A percentile compares a stretch with the other conserved stretches of the same genome.
Conservation (phyloP, 2,329 filamentous ascomycete genomes). For the Aspergillus novoparasiticus region DNA sequence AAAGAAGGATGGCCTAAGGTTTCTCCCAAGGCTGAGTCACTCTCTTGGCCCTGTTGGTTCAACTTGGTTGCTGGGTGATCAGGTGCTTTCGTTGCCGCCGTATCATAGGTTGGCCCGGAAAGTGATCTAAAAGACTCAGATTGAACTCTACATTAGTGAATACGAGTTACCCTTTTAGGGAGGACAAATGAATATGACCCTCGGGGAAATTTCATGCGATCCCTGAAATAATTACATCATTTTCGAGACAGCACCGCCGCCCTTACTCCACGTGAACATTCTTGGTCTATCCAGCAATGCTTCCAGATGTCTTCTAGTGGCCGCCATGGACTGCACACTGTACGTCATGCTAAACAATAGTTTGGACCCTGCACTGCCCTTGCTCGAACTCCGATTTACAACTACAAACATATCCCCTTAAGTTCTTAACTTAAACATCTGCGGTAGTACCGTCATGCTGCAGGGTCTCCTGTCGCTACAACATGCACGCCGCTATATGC, state of each 20-base stretch:
- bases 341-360: background rate
- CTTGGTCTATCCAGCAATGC: background rate
- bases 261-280: constrained; percentile 1
- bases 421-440: background rate
- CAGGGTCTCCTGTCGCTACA: background rate
- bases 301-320: constrained; percentile 16
- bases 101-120: background rate
- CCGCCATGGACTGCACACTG: background rate
- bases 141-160: background rate
- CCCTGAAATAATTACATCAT: background rate
- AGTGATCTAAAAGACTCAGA: background rate
- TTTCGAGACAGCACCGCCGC: background rate
- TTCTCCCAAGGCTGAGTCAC: constrained; percentile 16
- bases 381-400: background rate
- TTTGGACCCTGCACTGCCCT: background rate
- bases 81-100: background rate
- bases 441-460: background rate
- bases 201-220: background rate
- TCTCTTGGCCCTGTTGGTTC: constrained; percentile 2
- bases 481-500: background rate
- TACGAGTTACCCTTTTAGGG: constrained; percentile 3
- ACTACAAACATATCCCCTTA: background rate
- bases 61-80: background rate
- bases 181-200: background rate
- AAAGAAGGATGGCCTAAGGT: constrained; percentile 1